Conservation (phyloP, 176 grass and related monocot species). For the Zoysia japonica region DNA sequence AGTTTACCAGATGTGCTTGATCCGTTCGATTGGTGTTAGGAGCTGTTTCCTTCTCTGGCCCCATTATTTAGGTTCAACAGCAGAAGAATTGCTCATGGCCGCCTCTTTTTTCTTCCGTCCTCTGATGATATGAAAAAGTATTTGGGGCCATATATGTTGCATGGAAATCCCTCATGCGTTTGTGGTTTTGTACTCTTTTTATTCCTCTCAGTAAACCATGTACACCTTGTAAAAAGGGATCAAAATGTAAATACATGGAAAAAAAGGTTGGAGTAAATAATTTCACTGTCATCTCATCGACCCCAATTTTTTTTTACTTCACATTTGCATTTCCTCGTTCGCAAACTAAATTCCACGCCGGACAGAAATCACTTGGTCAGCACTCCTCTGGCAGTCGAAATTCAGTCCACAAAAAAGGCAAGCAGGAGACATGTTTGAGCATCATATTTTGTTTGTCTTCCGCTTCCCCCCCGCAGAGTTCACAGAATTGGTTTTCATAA, state of each 20-base stretch:
- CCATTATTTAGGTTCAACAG: conserved; percentile 45
- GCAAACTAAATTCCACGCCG: not conserved
- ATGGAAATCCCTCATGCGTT: conserved; percentile 42
- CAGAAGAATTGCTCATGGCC: conserved; percentile 30
- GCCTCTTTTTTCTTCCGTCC: conserved; percentile 1
- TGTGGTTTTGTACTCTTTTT: conserved; percentile 37
- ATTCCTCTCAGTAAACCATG: conserved; percentile 11
- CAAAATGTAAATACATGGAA: conserved; percentile 17
- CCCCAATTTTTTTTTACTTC: not conserved
- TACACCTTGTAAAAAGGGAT: conserved; percentile 37
- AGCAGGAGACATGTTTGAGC: conserved; percentile 16
- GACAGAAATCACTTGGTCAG: conserved; percentile 17
- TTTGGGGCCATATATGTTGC: conserved; percentile 16
- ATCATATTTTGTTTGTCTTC: conserved; percentile 12
- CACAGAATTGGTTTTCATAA: too few relatives aligned
- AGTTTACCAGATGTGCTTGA: too few relatives aligned
- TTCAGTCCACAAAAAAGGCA: not conserved
- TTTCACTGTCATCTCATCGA: not conserved
- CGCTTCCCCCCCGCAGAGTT: not conserved
- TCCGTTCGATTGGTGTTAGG: not conserved
- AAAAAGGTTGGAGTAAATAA: not conserved
- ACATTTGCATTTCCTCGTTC: not conserved
- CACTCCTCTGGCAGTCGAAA: conserved; percentile 10
- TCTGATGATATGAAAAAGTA: not conserved
- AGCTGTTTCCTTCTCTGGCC: not conserved